Evolutionary conservation across 139 green algal genomes (phyloP).

Genomic region (Volvox reticuliferus): DNA sequence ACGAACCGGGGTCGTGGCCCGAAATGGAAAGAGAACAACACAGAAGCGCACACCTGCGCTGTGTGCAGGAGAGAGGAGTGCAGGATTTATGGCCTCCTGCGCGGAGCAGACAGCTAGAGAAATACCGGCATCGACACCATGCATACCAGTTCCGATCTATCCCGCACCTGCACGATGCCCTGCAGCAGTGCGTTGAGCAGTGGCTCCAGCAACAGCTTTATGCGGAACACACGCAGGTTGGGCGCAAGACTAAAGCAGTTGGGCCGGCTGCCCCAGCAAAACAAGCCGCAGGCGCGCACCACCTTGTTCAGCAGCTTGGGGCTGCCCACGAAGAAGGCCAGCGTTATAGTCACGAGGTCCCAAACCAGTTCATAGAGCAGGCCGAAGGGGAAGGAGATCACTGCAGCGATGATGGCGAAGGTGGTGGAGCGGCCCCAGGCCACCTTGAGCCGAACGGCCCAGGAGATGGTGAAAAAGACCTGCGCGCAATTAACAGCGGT

Average conservation of each 20-base stretch:
- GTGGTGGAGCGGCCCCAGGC: background rate
- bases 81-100: too few relatives aligned
- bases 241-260: constrained; percentile 34
- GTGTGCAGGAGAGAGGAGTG: too few relatives aligned
- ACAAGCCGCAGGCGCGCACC: background rate
- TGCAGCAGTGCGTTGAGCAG: constrained; percentile 19
- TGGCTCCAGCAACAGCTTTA: constrained; percentile 48
- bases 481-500: background rate
- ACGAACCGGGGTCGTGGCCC: too few relatives aligned
- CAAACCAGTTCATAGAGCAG: constrained; percentile 31
- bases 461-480: constrained; percentile 15
- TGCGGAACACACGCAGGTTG: constrained; percentile 45
- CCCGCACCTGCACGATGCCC: constrained; percentile 26
- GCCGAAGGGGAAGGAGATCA: constrained; percentile 19
- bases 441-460: constrained; percentile 35
- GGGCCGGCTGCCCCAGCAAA: constrained; percentile 25
- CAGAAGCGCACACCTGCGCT: too few relatives aligned
- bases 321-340: constrained; percentile 21
- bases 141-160: background rate
- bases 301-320: background rate
- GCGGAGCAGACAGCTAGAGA: too few relatives aligned
- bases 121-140: background rate
- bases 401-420: background rate
- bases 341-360: constrained; percentile 3
- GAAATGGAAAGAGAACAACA: too few relatives aligned